Base-by-base conservation (phyloP, 2,329 filamentous ascomycete genomes). In the Mycosphaerella arachidis region DNA sequence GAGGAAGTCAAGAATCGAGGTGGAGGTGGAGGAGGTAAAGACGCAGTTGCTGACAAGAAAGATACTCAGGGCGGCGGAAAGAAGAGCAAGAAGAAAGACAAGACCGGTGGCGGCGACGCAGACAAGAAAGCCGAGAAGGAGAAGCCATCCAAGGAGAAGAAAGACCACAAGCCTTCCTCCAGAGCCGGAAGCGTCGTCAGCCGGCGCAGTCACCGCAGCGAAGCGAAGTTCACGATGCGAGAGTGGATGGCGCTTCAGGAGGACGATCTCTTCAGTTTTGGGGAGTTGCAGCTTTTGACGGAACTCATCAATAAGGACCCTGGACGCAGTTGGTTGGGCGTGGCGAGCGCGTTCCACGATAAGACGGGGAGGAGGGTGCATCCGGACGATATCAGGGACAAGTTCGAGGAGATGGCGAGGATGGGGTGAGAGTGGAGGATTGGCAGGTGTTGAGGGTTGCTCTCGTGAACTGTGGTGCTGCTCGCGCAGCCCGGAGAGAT, bases 311-410 rank as follows among this genome's bases (percentile, higher is more conserved):
- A 74, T 50, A 75, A 56, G 68, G 72, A 35, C 68, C 37, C 37
- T 1, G 53, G 55, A 12, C 43, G 75, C 63, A 75, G 76, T 46
- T 84, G 81, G 81, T 62, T 77, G 13, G 69, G 77, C 5, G 71
- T 84, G 1, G 77, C 78, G 51, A 77, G 75, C 55, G 70, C 72
- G 27, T 83, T 83, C 72, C 77, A 72, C 56, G 79, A 81, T 56
- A 76, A 76, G 69, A 83, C 79, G 1, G 80, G 80, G 1, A 72
- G 78, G 45, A 70, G 72, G 3, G 64, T 82, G 29, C 72, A 76
- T 63, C 73, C 77, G 0, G 73, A 78, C 3, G 73, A 78, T 24
- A 73, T 81, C 35, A 70, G 73, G 64, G 72, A 75, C 61, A 80
- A 78, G 68, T 72, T 81, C 52, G 67, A 70, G 57, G 60, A 60